Conservation (phyloP, 345 rosid genomes). For the Dipteronia sinensis region DNA sequence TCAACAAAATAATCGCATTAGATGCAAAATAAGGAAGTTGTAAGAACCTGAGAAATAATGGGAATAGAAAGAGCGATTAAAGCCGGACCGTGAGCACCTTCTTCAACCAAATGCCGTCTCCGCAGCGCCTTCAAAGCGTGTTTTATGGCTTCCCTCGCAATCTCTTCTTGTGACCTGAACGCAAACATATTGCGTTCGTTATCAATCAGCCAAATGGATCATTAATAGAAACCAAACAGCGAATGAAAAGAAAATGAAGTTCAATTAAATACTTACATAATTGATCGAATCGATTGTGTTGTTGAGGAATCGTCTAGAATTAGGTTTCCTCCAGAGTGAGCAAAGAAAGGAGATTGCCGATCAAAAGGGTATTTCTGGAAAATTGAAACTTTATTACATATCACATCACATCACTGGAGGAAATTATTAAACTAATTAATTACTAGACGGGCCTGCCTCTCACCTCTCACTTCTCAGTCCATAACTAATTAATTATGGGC, state of each 20-base stretch:
- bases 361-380: conserved; percentile 2
- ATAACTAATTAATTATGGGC: not conserved
- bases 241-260: not conserved
- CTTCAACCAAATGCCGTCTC: conserved; percentile 86
- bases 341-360: not conserved
- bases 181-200: not conserved
- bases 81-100: conserved; percentile 92
- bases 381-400: not conserved
- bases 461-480: too few relatives aligned
- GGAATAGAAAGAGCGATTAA: conserved; percentile 77
- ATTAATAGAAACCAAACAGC: not conserved
- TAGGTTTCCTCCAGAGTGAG: not conserved
- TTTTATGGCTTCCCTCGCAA: conserved; percentile 65
- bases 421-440: not conserved
- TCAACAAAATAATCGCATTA: not conserved
- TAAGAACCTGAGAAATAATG: conserved; percentile 68
- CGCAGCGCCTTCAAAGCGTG: conserved; percentile 83
- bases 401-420: not conserved
- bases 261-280: not conserved
- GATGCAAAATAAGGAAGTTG: not conserved
- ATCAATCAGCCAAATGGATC: not conserved
- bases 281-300: conserved; percentile 5
- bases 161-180: conserved; percentile 59
- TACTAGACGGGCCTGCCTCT: not conserved
- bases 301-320: not conserved